Evolutionary conservation across 1,284 basidiomycete species (phyloP).

Genomic region (Apiotrichum veenhuisii): DNA sequence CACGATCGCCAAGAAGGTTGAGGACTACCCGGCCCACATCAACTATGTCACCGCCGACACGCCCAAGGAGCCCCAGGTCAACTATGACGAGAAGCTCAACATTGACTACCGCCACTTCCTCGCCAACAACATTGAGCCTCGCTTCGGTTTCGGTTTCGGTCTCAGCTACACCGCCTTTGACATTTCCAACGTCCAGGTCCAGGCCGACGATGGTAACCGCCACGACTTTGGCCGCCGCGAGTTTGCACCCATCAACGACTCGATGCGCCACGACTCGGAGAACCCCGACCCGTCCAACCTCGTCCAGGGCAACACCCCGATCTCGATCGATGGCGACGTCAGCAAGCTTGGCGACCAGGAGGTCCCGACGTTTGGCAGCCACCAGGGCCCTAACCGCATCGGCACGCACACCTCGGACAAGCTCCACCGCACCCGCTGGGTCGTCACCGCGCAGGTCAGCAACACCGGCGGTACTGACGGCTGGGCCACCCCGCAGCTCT

Average conservation of each 20-base stretch:
- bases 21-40: conserved; percentile 62
- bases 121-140: conserved; percentile 58
- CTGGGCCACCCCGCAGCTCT: conserved; percentile 49
- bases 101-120: conserved; percentile 79
- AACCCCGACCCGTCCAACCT: not conserved
- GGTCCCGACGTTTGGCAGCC: not conserved
- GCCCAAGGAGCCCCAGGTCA: conserved; percentile 52
- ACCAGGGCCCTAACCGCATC: not conserved
- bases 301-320: not conserved
- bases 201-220: too few relatives aligned
- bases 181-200: conserved; percentile 47
- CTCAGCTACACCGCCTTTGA: conserved; percentile 76
- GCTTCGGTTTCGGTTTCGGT: conserved; percentile 76
- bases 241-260: not conserved
- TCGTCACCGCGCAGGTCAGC: conserved; percentile 47
- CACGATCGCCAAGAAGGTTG: conserved; percentile 65
- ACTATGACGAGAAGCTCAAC: conserved; percentile 66
- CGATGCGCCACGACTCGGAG: not conserved
- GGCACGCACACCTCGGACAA: not conserved
- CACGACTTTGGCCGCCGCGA: too few relatives aligned
- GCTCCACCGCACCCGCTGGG: conserved; percentile 21
- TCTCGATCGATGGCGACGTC: not conserved
- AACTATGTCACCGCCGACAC: conserved; percentile 52
- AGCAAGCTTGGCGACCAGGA: not conserved
- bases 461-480: conserved; percentile 51